Evolutionary conservation across 202 grass and related monocot species (phyloP).

Genomic region (Elaeis oleifera): DNA sequence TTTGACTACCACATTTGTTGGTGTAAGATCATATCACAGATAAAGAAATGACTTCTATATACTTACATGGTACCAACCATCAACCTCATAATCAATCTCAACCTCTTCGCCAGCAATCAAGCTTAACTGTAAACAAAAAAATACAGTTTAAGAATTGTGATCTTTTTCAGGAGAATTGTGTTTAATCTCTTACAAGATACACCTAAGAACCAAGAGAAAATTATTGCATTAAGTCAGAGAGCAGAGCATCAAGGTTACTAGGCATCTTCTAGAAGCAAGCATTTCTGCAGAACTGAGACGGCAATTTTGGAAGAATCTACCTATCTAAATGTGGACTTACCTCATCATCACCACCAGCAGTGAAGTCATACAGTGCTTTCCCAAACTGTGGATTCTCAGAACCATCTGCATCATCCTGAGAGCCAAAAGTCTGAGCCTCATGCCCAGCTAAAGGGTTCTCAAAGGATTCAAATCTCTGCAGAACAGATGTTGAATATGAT

Average conservation of each 20-base stretch:
- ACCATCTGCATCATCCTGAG: conserved; percentile 53
- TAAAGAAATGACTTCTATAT: neutral
- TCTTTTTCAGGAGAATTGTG: neutral
- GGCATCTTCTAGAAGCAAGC: too few relatives aligned
- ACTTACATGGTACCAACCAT: conserved; percentile 99
- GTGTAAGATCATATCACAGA: neutral
- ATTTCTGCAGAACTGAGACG: too few relatives aligned
- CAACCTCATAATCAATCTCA: conserved; percentile 95
- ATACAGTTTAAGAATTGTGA: conserved; percentile 16
- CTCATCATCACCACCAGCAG: conserved; percentile 95
- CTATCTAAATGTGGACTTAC: conserved; percentile 24
- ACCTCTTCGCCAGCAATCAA: conserved; percentile 88
- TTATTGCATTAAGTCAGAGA: too few relatives aligned
- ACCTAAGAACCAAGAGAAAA: neutral
- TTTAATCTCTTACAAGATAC: neutral
- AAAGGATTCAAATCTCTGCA: conserved; percentile 72
- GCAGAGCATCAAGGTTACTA: too few relatives aligned
- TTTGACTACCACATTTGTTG: too few relatives aligned
- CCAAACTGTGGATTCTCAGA: conserved; percentile 80
- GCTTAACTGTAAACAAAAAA: conserved; percentile 56
- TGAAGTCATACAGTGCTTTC: conserved; percentile 94
- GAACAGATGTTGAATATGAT: conserved; percentile 56
- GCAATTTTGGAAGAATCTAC: too few relatives aligned
- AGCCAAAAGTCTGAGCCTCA: conserved; percentile 51
- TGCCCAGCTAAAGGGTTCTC: conserved; percentile 69